Evolutionary conservation across 306 rosid genomes (phyloP), one percentile per base, ranked within the genome.

Genomic region (Ormosia emarginata): DNA sequence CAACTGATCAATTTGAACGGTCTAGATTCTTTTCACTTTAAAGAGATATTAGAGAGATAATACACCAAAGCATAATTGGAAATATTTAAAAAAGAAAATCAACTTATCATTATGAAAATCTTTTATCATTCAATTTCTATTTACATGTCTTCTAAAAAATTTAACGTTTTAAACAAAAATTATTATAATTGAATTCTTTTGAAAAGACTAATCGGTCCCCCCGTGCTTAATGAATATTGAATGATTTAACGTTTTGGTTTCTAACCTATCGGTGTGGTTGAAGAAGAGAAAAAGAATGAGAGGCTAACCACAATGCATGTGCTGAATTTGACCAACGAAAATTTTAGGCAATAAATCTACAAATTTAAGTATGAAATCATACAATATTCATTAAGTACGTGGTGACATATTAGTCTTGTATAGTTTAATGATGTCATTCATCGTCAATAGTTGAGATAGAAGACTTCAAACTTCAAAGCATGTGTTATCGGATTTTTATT

Each of bases 261-360:
- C 5, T 33, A 40, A 29, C 24, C 1, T 7, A 50, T 46, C 8
- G 8, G 13, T 15, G n/a, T 37, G 46, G 37, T 61, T 34, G 74
- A 39, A 39, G 62, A 39, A 29, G 6, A 36, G 18, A 63, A 15
- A 8, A 0, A 41, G 4, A 34, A 41, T 29, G 24, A 30, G 24
- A 67, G 8, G 67, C 12, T 8, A 14, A 8, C 13, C 67, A 39
- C 10, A 57, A 70, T 71, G n/a, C 83, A 72, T 59, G 87, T 74
- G 84, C 74, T 15, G 24, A 64, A 62, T 39, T 79, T 84, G 84
- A 84, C 84, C 32, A 0, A 14, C 2, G n/a, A n/a, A 43, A 78
- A 12, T 52, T 52, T 17, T 56, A 29, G 47, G 49, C 29, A 3
- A 12, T 36, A 70, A 58, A 49, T 9, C 67, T 61, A 41, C 13